Evolutionary conservation across 1,139 yeast species (phyloP), one percentile per base, ranked within the genome.

Genomic region (Hemisphaericaspora subhashii): DNA sequence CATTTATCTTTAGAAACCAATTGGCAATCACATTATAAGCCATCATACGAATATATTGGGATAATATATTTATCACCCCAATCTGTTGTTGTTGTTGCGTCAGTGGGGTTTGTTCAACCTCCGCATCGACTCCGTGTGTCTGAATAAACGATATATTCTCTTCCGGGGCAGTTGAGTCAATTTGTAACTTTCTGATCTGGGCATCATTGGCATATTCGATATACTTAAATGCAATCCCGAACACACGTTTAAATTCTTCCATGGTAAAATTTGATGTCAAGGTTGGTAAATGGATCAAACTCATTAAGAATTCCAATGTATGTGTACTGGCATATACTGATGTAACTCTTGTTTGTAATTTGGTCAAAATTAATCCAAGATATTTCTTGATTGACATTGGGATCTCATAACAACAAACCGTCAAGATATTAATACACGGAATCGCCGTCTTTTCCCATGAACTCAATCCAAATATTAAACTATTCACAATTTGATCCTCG

Each of bases 361-460:
- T 79, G 11, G 83, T 77, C 45, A 88, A 67, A 9, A 87, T 81
- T 14, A 77, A 79, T 4, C 84, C 72, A 36, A 88, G 58, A 48
- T 68, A 83, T 51, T 83, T 83, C 57, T 84, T 85, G 39, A 87
- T 72, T 0, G 94, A 82, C 13, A 75, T 57, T 0, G 96, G 95
- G 35, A 85, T 71, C 54, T 86, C 95, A 55, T 85, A 86, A 57
- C 95, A 86, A 48, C 94, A 84, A 1, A 86, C 75, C 1, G 86
- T 79, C 43, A 88, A 65, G 21, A 84, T 82, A 51, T 87, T 89
- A 35, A 88, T 76, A 51, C 89, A 80, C 1, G 94, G 89, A 25
- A 84, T 77, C 0, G 90, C 87, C 0, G 95, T 79, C 46, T 77
- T 79, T 45, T 86, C 90, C 85, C 92, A 84, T 3, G 89, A 81